Evolutionary conservation across 2,329 filamentous ascomycete species (phyloP), one percentile per base, ranked within the genome.

Genomic region (Fusarium sp.): DNA sequence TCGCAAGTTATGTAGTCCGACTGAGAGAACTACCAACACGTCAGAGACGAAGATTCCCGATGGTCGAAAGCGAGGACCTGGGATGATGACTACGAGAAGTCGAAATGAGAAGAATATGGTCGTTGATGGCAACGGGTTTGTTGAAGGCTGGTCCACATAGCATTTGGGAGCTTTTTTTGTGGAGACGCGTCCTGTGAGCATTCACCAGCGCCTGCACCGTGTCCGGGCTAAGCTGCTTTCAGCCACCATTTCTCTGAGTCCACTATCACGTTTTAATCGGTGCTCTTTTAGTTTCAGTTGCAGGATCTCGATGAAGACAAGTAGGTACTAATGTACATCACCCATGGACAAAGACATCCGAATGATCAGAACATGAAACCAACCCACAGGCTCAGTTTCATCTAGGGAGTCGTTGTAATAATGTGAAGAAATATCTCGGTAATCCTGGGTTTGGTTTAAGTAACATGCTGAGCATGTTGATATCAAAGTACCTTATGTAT

Each of bases 101-200:
- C 59, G 58, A 63, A 66, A 67, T 70, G 65, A 14, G 52, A 61
- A 55, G 60, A 66, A 52, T 69, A 44, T 57, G 46, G 50, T 64
- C 61, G 75, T 76, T 53, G 72, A 75, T 75, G 70, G 71, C 74
- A 74, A 72, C 69, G 50, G 67, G 65, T 73, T 53, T 61, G 33
- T 42, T 42, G 30, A 42, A 67, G 64, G 61, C 64, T 67, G 60
- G 65, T 56, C 48, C 62, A 27, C 46, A 60, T 48, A 71, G 58
- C 46, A 72, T 50, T 70, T 71, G 73, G 73, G 63, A 77, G 73
- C 75, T 77, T 77, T 77, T 76, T 77, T 75, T 75, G 59, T 72
- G 73, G 75, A 50, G 57, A 72, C 60, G 58, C 57, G 64, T 46
- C 40, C 49, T 54, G 52, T 71, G 60, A 66, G 44, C 40, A 54